Conservation (phyloP, 495 filamentous ascomycete genomes). For the Penicillium bovifimosum region DNA sequence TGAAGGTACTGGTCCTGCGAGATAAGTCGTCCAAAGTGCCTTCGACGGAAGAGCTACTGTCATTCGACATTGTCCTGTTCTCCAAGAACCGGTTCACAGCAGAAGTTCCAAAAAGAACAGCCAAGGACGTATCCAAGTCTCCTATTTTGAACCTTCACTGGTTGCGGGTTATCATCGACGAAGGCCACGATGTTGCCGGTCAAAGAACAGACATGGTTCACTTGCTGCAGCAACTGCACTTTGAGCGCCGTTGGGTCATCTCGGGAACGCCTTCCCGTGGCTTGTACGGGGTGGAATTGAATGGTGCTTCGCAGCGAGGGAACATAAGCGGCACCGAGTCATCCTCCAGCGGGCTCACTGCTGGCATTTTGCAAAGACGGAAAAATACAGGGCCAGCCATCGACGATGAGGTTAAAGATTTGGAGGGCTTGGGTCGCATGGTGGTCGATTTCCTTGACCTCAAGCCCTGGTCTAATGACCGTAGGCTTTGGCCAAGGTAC, state of each 20-base stretch:
- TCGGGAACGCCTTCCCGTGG: constrained; percentile 85
- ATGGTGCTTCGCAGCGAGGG: constrained; percentile 47
- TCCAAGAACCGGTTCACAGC: constrained; percentile 64
- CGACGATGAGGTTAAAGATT: constrained; percentile 59
- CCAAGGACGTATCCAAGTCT: constrained; percentile 30
- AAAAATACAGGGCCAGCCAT: constrained; percentile 35
- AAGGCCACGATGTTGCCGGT: constrained; percentile 76
- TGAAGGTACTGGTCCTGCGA: constrained; percentile 59
- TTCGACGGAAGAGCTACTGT: constrained; percentile 48
- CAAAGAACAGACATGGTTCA: constrained; percentile 53
- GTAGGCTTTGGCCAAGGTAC: constrained; percentile 65
- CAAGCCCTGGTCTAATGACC: constrained; percentile 68
- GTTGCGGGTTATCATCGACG: constrained; percentile 83
- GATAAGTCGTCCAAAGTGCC: constrained; percentile 52
- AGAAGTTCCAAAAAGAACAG: constrained; percentile 31
- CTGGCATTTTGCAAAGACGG: constrained; percentile 28
- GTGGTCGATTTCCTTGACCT: constrained; percentile 65
- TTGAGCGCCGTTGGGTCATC: constrained; percentile 80
- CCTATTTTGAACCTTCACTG: constrained; percentile 70
- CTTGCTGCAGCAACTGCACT: constrained; percentile 60
- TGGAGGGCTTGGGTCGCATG: constrained; percentile 68
- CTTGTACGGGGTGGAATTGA: constrained; percentile 68
- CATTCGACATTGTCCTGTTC: constrained; percentile 77
- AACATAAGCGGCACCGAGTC: constrained; percentile 34
- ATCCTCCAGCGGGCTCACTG: constrained; percentile 23